A percentile compares a stretch with the other conserved stretches of the same genome.
phyloP scores from a whole-genome alignment of 768 basidiomycete species.

The Naganishia friedmannii region DNA sequence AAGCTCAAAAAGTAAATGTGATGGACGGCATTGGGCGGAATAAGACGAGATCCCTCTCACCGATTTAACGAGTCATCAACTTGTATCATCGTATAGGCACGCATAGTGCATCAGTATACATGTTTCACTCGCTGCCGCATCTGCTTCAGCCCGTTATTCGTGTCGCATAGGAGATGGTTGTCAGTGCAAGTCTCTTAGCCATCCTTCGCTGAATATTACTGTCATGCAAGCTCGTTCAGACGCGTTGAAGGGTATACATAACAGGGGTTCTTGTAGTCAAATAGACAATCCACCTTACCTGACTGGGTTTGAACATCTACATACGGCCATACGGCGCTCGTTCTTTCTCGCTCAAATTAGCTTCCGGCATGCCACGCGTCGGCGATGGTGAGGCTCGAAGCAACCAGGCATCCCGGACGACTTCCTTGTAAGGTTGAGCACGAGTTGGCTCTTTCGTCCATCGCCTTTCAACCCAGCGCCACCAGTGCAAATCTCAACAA shows the following conservation, averaged over 20 bases:
- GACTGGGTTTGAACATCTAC: too few relatives aligned
- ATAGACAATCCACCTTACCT: too few relatives aligned
- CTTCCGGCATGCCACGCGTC: conserved; percentile 20
- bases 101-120: conserved; percentile 6
- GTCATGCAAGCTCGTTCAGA: too few relatives aligned
- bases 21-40: not conserved
- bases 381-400: conserved; percentile 5
- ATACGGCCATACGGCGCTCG: too few relatives aligned
- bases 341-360: conserved; percentile 7
- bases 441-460: too few relatives aligned
- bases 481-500: too few relatives aligned
- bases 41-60: not conserved
- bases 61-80: not conserved
- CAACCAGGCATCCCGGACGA: not conserved
- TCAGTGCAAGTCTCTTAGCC: too few relatives aligned
- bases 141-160: not conserved
- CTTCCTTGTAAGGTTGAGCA: not conserved
- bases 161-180: too few relatives aligned
- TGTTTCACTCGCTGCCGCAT: not conserved
- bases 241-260: too few relatives aligned
- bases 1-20: conserved; percentile 19
- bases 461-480: too few relatives aligned
- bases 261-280: too few relatives aligned
- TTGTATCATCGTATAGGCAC: not conserved
- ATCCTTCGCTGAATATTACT: too few relatives aligned